Percentiles rank a stretch among this genome's conserved stretches.
These are phyloP conservation scores for Avena atlantica DNA, from an alignment of 176 grass and related monocot species.

Conservation along the genomic window DNA sequence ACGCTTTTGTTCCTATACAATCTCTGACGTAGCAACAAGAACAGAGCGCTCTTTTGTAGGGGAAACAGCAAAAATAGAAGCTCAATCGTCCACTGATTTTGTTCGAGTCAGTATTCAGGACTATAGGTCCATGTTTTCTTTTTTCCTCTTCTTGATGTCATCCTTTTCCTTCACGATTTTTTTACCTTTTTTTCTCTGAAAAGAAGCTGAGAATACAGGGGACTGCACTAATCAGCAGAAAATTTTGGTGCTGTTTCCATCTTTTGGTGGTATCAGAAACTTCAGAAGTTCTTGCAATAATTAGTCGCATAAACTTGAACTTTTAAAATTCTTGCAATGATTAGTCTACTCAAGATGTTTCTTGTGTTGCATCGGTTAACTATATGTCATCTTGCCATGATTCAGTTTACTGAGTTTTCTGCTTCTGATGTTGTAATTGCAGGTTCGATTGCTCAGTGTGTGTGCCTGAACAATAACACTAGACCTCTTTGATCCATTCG, in stretches of 20 bases:
- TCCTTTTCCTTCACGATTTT: background rate
- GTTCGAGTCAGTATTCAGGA: background rate
- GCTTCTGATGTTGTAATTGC: background rate
- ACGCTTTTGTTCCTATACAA: background rate
- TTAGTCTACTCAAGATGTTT: background rate
- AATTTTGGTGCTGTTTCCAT: background rate
- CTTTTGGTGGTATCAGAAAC: background rate
- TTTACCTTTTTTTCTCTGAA: background rate
- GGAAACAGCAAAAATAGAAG: background rate
- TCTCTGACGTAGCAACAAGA: background rate
- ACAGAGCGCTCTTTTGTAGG: background rate
- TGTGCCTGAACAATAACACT: background rate
- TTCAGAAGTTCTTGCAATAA: background rate
- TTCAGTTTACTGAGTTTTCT: constrained; percentile 9
- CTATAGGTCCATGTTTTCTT: background rate
- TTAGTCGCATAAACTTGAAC: background rate
- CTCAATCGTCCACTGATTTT: background rate
- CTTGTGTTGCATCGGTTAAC: background rate
- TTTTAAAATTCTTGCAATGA: background rate
- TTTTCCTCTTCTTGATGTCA: background rate
- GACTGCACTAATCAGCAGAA: background rate
- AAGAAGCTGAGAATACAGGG: background rate
- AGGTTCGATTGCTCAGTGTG: constrained; percentile 3
- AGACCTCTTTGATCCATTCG: background rate
- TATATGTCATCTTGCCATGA: background rate